A percentile compares a stretch with the other conserved stretches of the same genome.
These are phyloP conservation scores for Neltuma alba DNA, from an alignment of 306 rosid species.

Conservation along the genomic window DNA sequence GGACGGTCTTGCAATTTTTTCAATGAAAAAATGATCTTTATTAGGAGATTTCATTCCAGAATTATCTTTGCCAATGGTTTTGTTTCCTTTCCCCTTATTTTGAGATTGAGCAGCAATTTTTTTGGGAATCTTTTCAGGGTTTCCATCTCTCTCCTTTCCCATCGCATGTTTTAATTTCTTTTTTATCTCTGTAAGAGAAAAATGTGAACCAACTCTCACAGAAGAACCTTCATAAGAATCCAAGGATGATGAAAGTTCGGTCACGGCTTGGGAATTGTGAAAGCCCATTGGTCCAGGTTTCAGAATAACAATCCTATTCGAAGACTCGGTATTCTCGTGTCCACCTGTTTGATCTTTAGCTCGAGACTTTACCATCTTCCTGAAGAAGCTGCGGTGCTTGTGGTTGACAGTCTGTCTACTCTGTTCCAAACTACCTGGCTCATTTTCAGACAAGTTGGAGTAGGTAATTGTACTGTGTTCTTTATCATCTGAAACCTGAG, in stretches of 20 bases:
- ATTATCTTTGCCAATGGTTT: constrained; percentile 54
- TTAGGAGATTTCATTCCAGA: constrained; percentile 70
- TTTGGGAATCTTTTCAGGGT: constrained; percentile 37
- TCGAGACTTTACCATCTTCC: constrained; percentile 71
- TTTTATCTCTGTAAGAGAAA: constrained; percentile 83
- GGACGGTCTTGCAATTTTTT: constrained; percentile 74
- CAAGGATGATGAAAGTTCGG: constrained; percentile 35
- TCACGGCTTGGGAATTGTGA: constrained; percentile 48
- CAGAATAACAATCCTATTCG: constrained; percentile 79
- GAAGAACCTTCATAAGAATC: constrained; percentile 56
- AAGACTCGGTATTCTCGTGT: constrained; percentile 45
- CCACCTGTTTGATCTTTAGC: constrained; percentile 50
- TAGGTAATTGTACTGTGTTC: constrained; percentile 43
- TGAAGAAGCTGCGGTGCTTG: constrained; percentile 74
- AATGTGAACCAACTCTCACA: constrained; percentile 64
- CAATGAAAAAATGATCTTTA: constrained; percentile 76
- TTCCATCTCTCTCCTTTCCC: constrained; percentile 78
- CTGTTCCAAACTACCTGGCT: constrained; percentile 44
- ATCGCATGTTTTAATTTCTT: constrained; percentile 81
- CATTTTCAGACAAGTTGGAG: constrained; percentile 50
- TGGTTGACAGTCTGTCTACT: constrained; percentile 58
- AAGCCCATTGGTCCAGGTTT: constrained; percentile 66
- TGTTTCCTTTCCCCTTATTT: constrained; percentile 39
- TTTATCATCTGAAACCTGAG: constrained; percentile 41
- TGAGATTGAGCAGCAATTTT: constrained; percentile 36